Base-by-base conservation (phyloP, 208 protist species). In the Porcisia deanei region DNA sequence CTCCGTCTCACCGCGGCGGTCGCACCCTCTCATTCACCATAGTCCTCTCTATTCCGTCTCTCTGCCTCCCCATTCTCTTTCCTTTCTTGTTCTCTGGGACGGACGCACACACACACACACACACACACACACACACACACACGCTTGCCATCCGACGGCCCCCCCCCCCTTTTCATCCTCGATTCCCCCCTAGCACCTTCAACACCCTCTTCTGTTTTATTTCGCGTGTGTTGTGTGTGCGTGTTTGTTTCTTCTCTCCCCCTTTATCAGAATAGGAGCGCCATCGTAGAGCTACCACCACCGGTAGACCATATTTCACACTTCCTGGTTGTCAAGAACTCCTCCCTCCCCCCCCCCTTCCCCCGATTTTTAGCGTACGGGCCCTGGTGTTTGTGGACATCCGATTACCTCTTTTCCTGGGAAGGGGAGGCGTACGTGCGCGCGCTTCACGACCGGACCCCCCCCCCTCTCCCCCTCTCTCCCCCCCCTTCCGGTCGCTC, bases 91-190 rank as follows among this genome's bases (percentile, higher is more conserved):
- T 25, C 12, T 63, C 20, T 72, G 68, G 30, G 16, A 59, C 67
- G 4, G 8, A 72, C 53, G 16, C 52, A 47, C 43, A 70, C 20
- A 69, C 25, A 58, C 67, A 39, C 30, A 72, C 68, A 30, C 30
- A 59, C 37, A 60, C 67, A 54, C 49, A 59, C 25, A 39, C 67
- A 71, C 52, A 45, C 52, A 41, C 67, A 41, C 25, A 72, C 25
- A 39, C 37, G 12, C 34, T 41, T 53, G 30, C 49, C 60, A 45
- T 65, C 37, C 41, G 60, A 22, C 18, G 37, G 4, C 39, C 43
- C 43, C 52, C n/a, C n/a, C n/a, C n/a, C n/a, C n/a, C n/a, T 30
- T 41, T 5, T 14, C 30, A 41, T 14, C 59, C 3, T 41, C 18
- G 45, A 20, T 22, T 16, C 64, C 34, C 64, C 30, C 66, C 52